Base-by-base conservation (phyloP, 768 basidiomycete species). In the Kwoniella botswanensis region DNA sequence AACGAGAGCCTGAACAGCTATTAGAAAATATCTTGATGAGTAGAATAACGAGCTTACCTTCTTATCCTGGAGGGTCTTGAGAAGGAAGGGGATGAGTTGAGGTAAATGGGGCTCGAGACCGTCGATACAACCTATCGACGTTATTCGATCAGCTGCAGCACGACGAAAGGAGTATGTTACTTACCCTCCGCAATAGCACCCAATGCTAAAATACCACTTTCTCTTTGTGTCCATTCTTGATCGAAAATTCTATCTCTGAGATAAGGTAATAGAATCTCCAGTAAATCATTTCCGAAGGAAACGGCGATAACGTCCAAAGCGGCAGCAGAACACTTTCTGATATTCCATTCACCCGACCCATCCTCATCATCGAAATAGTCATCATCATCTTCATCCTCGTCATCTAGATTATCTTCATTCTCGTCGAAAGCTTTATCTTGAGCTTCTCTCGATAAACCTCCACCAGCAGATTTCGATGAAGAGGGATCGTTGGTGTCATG, bases 101-200 rank as follows among this genome's bases (percentile, higher is more conserved):
- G 92, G 90, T 62, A 99, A 86, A 84, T 99, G 97, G 52, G 93
- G 93, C 82, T 94, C 93, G 70, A 99, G 92, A 13, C 91, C 91
- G 72, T 96, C 93, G 77, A 99, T 97, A 83, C 97, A 99, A 22
- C 97, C 96, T 97, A 75, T 41, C 15, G 26, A 9, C 1, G 4
- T 21, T 10, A 18, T 22, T 6, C 17, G 7, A 43, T 65, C 13
- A 26, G 29, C 29, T 21, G 71, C 62, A 71, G 68, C 52, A 17
- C 9, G 35, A 35, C 35, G 5, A 35, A 9, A 35, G 35, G 6
- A 35, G 35, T 35, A 35, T 35, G 35, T 12, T 11, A 84, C 87
- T 70, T 74, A 93, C 95, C 96, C 87, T 99, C 97, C 6, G 97
- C 97, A 89, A 99, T 96, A 9, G 97, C 97, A 59, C 97, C 97